Evolutionary conservation across 768 basidiomycete species (phyloP).

Genomic region (Pholiota conissans): DNA sequence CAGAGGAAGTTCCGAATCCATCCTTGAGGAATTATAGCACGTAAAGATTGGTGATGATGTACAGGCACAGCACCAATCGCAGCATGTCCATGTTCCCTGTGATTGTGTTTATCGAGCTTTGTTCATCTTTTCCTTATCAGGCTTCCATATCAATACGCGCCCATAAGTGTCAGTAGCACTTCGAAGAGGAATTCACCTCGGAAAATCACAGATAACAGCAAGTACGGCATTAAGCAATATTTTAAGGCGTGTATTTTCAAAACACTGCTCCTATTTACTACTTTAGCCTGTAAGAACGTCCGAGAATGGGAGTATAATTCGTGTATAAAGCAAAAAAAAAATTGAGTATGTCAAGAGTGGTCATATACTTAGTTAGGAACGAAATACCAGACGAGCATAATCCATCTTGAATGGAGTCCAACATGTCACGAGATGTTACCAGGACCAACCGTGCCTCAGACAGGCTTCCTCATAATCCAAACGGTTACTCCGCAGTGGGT

Average conservation of each 20-base stretch:
- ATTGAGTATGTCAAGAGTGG: not conserved
- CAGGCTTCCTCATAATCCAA: not conserved
- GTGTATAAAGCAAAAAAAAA: not conserved
- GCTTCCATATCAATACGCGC: slow-evolving; percentile 1
- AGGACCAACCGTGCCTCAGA: not conserved
- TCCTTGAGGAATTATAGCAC: slow-evolving; percentile 18
- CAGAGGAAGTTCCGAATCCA: slow-evolving; percentile 55
- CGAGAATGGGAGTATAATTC: not conserved
- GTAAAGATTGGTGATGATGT: not conserved
- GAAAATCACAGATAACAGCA: no score
- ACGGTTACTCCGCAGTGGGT: slow-evolving; percentile 15
- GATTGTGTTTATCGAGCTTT: slow-evolving; percentile 17
- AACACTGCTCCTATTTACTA: no score
- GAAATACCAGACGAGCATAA: not conserved
- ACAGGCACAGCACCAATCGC: not conserved
- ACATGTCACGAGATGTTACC: not conserved
- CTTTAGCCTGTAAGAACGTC: no score
- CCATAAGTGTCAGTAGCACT: not conserved
- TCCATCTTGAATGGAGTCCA: not conserved
- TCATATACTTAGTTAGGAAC: not conserved
- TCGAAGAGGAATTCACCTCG: no score
- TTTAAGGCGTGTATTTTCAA: no score
- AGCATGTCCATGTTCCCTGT: slow-evolving; percentile 3
- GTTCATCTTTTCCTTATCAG: slow-evolving; percentile 9
- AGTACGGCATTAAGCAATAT: no score